A percentile compares a stretch with the other conserved stretches of the same genome.
phyloP scores from a whole-genome alignment of 2,329 filamentous ascomycete genomes.

The Colletotrichum endophyticum region DNA sequence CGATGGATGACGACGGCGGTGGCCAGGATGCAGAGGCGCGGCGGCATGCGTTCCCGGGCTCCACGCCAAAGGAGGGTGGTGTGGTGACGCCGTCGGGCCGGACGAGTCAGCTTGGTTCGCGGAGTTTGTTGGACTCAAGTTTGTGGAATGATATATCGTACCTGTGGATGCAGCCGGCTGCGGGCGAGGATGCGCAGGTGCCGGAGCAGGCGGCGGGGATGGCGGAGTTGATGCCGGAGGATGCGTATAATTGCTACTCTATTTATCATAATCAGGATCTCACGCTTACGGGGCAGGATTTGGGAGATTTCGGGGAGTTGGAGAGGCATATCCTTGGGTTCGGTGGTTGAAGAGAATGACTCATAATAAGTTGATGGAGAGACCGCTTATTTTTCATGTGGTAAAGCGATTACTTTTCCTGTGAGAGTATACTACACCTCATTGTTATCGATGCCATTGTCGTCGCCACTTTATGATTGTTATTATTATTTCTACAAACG shows the following conservation, averaged over 20 bases:
- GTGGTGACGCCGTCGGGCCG: neutral
- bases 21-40: neutral
- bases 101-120: neutral
- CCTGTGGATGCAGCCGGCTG: neutral
- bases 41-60: neutral
- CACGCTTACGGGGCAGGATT: neutral
- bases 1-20: neutral
- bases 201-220: neutral
- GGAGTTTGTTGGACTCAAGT: constrained; percentile 12
- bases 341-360: neutral
- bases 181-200: neutral
- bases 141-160: constrained; percentile 18
- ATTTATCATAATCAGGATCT: constrained; percentile 6
- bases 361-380: too few relatives aligned
- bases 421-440: fast-evolving
- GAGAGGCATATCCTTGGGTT: constrained; percentile 1
- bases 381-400: fast-evolving
- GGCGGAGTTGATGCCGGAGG: neutral
- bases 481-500: too few relatives aligned
- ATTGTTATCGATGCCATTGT: too few relatives aligned
- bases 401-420: too few relatives aligned
- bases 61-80: neutral
- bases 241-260: neutral
- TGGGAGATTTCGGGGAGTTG: constrained; percentile 9
- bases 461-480: too few relatives aligned